These are phyloP conservation scores for Jamesozyma hellenica DNA, from an alignment of 805 yeast species.

Conservation along the genomic window DNA sequence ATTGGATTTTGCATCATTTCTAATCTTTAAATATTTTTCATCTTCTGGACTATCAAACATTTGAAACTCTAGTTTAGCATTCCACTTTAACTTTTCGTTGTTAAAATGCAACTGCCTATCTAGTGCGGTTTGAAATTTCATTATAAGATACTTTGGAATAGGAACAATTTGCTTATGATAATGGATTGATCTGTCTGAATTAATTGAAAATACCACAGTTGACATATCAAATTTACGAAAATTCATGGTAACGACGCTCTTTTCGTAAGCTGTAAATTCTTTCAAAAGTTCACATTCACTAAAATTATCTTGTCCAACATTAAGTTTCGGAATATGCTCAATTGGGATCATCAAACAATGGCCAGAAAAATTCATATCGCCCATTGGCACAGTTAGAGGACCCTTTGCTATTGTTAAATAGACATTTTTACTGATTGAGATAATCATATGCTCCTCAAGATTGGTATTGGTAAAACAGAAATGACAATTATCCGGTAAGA, in stretches of 20 bases:
- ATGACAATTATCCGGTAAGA: constrained; percentile 59
- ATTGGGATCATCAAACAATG: constrained; percentile 77
- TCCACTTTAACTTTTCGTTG: constrained; percentile 37
- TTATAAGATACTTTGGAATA: constrained; percentile 37
- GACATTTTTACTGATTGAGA: constrained; percentile 56
- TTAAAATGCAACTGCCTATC: constrained; percentile 37
- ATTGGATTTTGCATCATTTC: constrained; percentile 25
- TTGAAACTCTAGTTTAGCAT: constrained; percentile 36
- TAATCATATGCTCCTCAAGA: constrained; percentile 68
- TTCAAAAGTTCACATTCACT: constrained; percentile 18
- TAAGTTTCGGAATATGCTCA: constrained; percentile 50
- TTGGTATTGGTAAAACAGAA: constrained; percentile 77
- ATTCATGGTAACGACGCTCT: constrained; percentile 41
- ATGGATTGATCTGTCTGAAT: constrained; percentile 56
- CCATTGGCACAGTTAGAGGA: constrained; percentile 52
- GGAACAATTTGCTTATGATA: constrained; percentile 73
- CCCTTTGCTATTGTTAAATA: constrained; percentile 81
- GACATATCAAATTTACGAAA: constrained; percentile 34
- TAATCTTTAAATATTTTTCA: constrained; percentile 19
- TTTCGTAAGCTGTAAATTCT: constrained; percentile 42
- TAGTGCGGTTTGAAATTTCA: constrained; percentile 38
- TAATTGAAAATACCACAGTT: constrained; percentile 61
- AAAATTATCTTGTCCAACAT: constrained; percentile 16
- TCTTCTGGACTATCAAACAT: constrained; percentile 23
- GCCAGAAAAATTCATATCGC: constrained; percentile 52